A percentile compares a stretch with the other conserved stretches of the same genome.
These are phyloP conservation scores for Stereum hirsutum DNA, from an alignment of 1,284 basidiomycete genomes.

Conservation along the genomic window DNA sequence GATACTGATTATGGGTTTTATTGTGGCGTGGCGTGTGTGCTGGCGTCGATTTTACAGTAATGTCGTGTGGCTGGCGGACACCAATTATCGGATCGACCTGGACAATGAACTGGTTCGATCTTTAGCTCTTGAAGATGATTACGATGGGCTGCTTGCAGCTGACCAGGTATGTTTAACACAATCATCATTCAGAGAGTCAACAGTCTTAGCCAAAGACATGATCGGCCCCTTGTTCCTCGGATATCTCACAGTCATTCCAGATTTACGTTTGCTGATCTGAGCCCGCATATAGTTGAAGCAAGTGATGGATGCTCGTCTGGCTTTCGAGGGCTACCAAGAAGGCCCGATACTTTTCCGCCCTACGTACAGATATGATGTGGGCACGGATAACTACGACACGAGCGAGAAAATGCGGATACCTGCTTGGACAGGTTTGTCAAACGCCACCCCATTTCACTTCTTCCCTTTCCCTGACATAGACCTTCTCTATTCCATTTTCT, in stretches of 20 bases:
- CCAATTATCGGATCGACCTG: conserved; percentile 90
- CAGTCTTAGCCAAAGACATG: no score
- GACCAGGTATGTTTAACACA: conserved; percentile 65
- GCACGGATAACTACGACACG: conserved; percentile 85
- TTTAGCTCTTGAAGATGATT: conserved; percentile 53
- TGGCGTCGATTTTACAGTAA: no score
- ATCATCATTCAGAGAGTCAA: no score
- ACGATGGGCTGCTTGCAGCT: conserved; percentile 65
- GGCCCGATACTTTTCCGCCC: conserved; percentile 84
- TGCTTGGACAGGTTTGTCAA: conserved; percentile 81
- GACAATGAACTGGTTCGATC: conserved; percentile 74
- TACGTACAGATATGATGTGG: conserved; percentile 83
- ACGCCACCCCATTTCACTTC: not conserved
- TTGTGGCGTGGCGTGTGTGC: no score
- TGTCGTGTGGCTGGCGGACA: conserved; percentile 91
- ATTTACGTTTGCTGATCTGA: conserved; percentile 6
- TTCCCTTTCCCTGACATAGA: no score
- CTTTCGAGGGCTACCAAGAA: conserved; percentile 83
- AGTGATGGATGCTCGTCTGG: conserved; percentile 60
- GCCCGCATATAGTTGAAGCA: conserved; percentile 47
- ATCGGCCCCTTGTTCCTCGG: no score
- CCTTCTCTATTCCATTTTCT: not conserved
- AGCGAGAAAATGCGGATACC: conserved; percentile 96
- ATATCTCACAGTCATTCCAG: not conserved
- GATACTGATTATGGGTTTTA: no score